A percentile compares a stretch with the other conserved stretches of the same genome.
These are phyloP conservation scores for Talaromyces sp. DNA, from an alignment of 2,329 filamentous ascomycete species.

Conservation along the genomic window DNA sequence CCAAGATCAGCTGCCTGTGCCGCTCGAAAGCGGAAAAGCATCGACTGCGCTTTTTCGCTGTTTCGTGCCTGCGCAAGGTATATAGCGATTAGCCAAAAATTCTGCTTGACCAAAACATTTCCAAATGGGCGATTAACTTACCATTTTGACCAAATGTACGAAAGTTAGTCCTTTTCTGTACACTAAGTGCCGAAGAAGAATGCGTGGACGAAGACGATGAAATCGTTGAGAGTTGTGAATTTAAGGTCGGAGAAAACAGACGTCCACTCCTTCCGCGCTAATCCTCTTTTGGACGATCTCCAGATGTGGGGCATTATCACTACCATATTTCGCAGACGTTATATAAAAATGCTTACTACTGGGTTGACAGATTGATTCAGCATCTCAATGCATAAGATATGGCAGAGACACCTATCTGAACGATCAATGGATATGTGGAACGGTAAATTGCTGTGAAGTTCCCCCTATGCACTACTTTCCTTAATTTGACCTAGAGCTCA, in stretches of 20 bases:
- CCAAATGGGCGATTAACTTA: neutral
- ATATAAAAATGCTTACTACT: too few relatives aligned
- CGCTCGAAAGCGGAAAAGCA: constrained; percentile 99
- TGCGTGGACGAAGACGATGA: neutral
- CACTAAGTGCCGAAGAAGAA: neutral
- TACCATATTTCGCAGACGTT: too few relatives aligned
- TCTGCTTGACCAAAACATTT: neutral
- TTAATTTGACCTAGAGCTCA: too few relatives aligned
- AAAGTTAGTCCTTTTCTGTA: neutral
- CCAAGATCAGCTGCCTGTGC: constrained; percentile 93
- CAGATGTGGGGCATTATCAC: too few relatives aligned
- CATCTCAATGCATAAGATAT: too few relatives aligned
- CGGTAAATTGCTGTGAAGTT: too few relatives aligned
- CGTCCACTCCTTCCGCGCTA: neutral
- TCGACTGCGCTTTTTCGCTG: constrained; percentile 97
- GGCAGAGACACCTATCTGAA: too few relatives aligned
- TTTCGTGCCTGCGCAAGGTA: constrained; percentile 65
- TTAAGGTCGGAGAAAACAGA: neutral
- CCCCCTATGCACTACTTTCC: too few relatives aligned
- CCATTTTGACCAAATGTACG: neutral
- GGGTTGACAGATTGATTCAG: too few relatives aligned
- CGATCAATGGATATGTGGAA: too few relatives aligned
- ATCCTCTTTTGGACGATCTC: neutral
- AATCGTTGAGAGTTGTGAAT: neutral
- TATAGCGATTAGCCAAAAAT: constrained; percentile 1